Conservation (phyloP, 257 asterid genomes). For the Jaltomata sinuosa region DNA sequence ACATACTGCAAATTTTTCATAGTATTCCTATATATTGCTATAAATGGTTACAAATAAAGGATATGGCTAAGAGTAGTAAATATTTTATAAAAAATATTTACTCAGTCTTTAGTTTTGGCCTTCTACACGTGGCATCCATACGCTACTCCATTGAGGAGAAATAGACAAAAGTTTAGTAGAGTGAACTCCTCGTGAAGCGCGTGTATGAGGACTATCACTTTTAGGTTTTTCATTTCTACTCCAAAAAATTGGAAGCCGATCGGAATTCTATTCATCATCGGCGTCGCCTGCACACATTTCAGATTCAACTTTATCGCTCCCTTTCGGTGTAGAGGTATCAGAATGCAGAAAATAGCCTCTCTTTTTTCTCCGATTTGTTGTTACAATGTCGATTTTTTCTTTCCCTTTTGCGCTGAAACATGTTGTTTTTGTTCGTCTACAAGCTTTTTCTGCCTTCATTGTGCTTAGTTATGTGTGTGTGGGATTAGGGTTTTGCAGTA, state of each 20-base stretch:
- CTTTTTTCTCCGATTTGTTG: neutral
- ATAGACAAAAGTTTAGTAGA: neutral
- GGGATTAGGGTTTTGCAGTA: neutral
- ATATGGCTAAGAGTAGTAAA: too few species aligned
- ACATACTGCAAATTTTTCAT: too few species aligned
- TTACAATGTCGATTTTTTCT: neutral
- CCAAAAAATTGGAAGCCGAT: neutral
- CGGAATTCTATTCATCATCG: neutral
- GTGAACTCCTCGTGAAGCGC: neutral
- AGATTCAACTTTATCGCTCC: neutral
- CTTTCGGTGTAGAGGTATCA: neutral
- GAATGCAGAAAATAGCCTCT: neutral
- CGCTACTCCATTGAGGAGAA: neutral
- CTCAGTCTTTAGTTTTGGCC: too few species aligned
- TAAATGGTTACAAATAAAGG: too few species aligned
- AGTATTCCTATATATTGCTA: too few species aligned
- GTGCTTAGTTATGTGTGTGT: neutral
- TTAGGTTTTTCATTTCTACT: neutral
- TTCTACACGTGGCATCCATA: neutral
- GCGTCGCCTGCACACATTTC: neutral
- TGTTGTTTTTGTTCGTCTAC: neutral
- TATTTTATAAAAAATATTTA: too few species aligned
- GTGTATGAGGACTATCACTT: too few species aligned
- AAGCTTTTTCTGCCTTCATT: neutral
- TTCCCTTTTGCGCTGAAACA: neutral